Percentiles rank a stretch among this genome's conserved stretches.
Evolutionary conservation across 805 yeast genomes (phyloP).

Genomic region (Wickerhamomyces xylosicus): DNA sequence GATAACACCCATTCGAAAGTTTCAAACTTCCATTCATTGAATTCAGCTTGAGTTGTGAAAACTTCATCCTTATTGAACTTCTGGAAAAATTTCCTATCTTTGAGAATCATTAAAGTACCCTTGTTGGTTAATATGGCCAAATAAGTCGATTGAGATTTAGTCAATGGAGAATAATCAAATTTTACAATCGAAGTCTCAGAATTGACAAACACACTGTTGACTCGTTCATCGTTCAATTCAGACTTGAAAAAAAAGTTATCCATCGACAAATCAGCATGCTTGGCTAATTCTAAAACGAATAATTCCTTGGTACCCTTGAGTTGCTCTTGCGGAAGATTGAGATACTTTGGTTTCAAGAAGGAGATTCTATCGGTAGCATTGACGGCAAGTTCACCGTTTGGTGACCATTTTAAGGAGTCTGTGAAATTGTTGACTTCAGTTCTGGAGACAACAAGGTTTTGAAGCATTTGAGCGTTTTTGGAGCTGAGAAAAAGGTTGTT

Average conservation of each 20-base stretch:
- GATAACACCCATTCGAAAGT: constrained; percentile 13
- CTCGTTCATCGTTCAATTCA: constrained; percentile 11
- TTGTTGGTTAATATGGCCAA: constrained; percentile 15
- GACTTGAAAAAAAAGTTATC: constrained; percentile 4
- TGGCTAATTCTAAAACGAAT: constrained; percentile 10
- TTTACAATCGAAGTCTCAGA: constrained; percentile 7
- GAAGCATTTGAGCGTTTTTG: not conserved
- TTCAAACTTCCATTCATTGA: constrained; percentile 8
- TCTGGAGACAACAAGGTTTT: constrained; percentile 2
- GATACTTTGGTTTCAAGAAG: constrained; percentile 13
- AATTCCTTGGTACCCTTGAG: constrained; percentile 8
- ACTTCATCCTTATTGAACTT: constrained; percentile 6
- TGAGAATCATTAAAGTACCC: constrained; percentile 8
- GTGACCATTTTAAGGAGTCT: constrained; percentile 14
- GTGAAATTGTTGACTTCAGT: constrained; percentile 7
- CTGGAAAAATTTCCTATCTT: constrained; percentile 8
- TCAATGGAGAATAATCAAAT: constrained; percentile 17
- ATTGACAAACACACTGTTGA: constrained; percentile 9
- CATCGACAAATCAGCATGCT: constrained; percentile 6
- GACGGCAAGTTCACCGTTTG: constrained; percentile 16
- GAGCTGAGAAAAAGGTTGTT: too few species aligned
- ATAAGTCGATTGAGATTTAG: constrained; percentile 5
- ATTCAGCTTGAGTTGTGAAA: constrained; percentile 7
- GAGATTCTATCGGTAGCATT: constrained; percentile 14
- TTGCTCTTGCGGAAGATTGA: constrained; percentile 3